phyloP scores from a whole-genome alignment of 1,284 basidiomycete genomes.

The Lentinula novae-zelandiae region DNA sequence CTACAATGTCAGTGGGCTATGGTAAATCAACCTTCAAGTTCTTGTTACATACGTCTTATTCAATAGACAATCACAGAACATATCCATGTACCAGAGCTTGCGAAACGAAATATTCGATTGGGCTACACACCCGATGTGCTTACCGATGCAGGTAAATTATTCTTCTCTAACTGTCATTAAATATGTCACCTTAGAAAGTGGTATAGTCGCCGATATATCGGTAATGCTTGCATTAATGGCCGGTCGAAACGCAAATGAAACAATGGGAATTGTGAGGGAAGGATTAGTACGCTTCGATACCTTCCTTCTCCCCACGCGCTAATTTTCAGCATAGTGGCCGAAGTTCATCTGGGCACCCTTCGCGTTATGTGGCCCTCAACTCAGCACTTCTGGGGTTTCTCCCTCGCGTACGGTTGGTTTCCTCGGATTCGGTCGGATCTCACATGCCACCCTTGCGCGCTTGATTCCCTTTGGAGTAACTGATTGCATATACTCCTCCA shows the following conservation, averaged over 20 bases:
- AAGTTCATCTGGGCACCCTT: conserved; percentile 79
- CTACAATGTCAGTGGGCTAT: conserved; percentile 89
- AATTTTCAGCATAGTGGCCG: conserved; percentile 40
- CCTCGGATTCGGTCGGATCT: conserved; percentile 91
- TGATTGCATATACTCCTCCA: conserved; percentile 62
- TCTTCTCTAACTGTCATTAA: not conserved
- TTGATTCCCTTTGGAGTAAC: conserved; percentile 77
- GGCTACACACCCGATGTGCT: conserved; percentile 93
- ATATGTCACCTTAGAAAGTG: not conserved
- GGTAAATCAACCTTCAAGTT: conserved; percentile 38
- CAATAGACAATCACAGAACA: conserved; percentile 60
- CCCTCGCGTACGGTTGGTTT: conserved; percentile 77
- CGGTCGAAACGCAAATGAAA: conserved; percentile 69
- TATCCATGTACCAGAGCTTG: conserved; percentile 63
- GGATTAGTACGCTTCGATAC: conserved; percentile 49
- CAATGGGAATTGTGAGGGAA: conserved; percentile 60
- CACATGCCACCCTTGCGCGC: conserved; percentile 74
- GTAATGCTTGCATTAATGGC: conserved; percentile 93
- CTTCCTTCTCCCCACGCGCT: conserved; percentile 5
- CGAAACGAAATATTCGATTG: conserved; percentile 65
- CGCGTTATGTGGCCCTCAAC: conserved; percentile 73
- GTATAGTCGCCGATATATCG: conserved; percentile 78
- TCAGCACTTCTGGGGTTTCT: conserved; percentile 52
- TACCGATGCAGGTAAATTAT: conserved; percentile 71
- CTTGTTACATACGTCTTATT: not conserved